phyloP scores from a whole-genome alignment of 306 rosid species.

The Prosopis cineraria region DNA sequence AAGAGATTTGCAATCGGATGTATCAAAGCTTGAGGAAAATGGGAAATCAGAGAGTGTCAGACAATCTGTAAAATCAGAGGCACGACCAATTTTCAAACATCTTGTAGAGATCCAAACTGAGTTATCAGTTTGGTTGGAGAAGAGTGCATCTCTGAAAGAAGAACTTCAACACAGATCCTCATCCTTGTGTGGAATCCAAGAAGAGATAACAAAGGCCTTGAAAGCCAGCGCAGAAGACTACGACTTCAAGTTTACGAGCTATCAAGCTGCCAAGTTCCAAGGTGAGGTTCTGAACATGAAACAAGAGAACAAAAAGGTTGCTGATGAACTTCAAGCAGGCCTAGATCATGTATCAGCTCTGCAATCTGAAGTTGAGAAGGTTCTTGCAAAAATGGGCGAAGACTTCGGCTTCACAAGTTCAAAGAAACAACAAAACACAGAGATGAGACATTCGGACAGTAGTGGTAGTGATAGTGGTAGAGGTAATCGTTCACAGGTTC shows the following conservation, averaged over 20 bases:
- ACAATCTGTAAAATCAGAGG: conserved; percentile 61
- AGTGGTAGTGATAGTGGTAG: conserved; percentile 30
- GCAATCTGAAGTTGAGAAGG: conserved; percentile 65
- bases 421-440: conserved; percentile 48
- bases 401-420: conserved; percentile 60
- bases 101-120: conserved; percentile 75
- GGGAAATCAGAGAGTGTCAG: conserved; percentile 45
- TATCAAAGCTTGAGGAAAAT: conserved; percentile 52
- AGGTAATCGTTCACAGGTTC: conserved; percentile 52
- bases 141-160: conserved; percentile 54
- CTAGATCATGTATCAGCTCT: conserved; percentile 60
- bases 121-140: conserved; percentile 68
- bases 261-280: conserved; percentile 95
- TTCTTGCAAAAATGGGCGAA: conserved; percentile 64
- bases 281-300: conserved; percentile 97
- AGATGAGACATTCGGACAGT: conserved; percentile 50
- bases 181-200: conserved; percentile 79
- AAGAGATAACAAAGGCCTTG: conserved; percentile 73
- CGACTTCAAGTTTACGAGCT: conserved; percentile 83
- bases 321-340: conserved; percentile 78
- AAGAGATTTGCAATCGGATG: conserved; percentile 62
- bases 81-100: conserved; percentile 80
- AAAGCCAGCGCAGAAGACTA: conserved; percentile 83
- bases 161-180: conserved; percentile 69
- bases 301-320: conserved; percentile 89